Conservation (phyloP, 1,139 yeast genomes). For the Lodderomyces elongisporus region DNA sequence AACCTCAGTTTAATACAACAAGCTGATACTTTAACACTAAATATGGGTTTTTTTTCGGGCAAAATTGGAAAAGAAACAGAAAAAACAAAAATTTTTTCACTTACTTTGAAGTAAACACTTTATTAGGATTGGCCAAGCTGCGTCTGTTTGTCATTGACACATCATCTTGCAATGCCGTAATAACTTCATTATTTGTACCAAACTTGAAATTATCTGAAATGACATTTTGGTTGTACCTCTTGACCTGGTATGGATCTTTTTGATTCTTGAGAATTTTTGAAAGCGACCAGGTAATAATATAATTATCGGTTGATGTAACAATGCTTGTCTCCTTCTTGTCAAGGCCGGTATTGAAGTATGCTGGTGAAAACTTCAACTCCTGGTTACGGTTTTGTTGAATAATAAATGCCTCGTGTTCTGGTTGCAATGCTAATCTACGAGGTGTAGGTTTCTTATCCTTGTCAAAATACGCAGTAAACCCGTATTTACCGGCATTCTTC, state of each 20-base stretch:
- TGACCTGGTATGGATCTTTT: constrained; percentile 56
- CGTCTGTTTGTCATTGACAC: constrained; percentile 60
- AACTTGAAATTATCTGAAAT: constrained; percentile 76
- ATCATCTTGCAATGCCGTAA: constrained; percentile 67
- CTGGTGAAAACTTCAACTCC: constrained; percentile 56
- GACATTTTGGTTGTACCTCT: constrained; percentile 56
- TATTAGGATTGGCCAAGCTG: constrained; percentile 52
- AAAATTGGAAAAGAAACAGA: no score
- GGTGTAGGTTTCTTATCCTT: constrained; percentile 67
- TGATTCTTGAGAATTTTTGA: constrained; percentile 48
- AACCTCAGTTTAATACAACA: no score
- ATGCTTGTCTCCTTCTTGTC: constrained; percentile 63
- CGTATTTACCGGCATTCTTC: constrained; percentile 54
- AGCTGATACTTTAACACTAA: no score
- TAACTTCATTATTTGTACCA: constrained; percentile 65
- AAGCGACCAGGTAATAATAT: constrained; percentile 77
- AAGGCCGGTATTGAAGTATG: constrained; percentile 69
- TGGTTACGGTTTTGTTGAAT: constrained; percentile 46
- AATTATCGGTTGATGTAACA: constrained; percentile 76
- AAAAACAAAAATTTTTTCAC: no score
- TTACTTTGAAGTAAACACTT: no score
- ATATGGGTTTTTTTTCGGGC: no score
- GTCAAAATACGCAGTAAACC: constrained; percentile 63
- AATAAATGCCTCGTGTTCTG: constrained; percentile 70
- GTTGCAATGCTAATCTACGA: constrained; percentile 58